A percentile compares a stretch with the other conserved stretches of the same genome.
phyloP scores from a whole-genome alignment of 495 filamentous ascomycete species.

The Xylaria cubensis region DNA sequence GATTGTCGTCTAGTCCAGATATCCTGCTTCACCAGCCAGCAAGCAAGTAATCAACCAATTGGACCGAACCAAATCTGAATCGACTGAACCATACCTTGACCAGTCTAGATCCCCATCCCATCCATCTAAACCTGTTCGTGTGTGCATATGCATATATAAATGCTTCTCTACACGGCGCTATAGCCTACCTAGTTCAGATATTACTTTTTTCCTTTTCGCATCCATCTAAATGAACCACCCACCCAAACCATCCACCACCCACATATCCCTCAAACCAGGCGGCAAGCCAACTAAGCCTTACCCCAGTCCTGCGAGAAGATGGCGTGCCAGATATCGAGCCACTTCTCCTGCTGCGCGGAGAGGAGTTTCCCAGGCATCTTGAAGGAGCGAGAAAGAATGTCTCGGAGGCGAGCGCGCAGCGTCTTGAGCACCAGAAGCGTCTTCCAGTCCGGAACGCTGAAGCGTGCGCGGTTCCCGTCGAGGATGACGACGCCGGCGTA shows the following conservation, averaged over 20 bases:
- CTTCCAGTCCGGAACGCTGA: conserved; percentile 88
- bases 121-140: not conserved
- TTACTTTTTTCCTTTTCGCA: not conserved
- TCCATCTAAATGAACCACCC: not conserved
- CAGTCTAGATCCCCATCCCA: not conserved
- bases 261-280: not conserved
- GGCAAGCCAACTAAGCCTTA: not conserved
- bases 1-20: not conserved
- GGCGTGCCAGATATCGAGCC: conserved; percentile 73
- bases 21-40: not conserved
- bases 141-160: not conserved
- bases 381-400: conserved; percentile 74
- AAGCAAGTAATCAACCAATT: not conserved
- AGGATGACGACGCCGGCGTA: conserved; percentile 85
- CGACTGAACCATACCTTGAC: no score
- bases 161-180: not conserved
- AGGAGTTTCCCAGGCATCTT: conserved; percentile 74
- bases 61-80: not conserved
- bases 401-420: conserved; percentile 69
- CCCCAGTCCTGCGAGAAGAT: conserved; percentile 51
- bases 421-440: conserved; percentile 83
- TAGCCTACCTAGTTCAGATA: no score
- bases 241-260: not conserved
- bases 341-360: conserved; percentile 69
- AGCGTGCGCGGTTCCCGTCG: conserved; percentile 87